Base-by-base conservation (phyloP, 176 grass and related monocot species). In the Musa beccarii region DNA sequence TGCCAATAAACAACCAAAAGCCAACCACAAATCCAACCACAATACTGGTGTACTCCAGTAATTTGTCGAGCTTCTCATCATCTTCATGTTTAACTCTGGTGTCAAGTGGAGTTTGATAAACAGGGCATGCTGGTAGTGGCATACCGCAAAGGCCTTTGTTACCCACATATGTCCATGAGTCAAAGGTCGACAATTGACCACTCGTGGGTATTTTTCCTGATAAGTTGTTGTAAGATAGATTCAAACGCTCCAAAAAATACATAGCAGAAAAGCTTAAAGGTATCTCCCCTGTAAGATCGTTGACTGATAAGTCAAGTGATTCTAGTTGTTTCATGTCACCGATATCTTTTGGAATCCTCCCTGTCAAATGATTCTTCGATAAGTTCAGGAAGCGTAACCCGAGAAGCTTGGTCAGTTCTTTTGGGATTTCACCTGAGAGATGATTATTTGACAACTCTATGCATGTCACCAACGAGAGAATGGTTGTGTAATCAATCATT, bases 221-320 rank as follows among this genome's bases (percentile, higher is more conserved):
- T 11, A 77, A 62, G 12, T 52, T 26, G 23, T 77, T 77, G n/a
- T 77, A 19, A 8, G 74, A 76, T 10, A 76, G 61, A 51, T 76
- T 76, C 74, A 76, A 52, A 28, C 23, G 10, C 2, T n/a, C 52
- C 14, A 64, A 15, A 20, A 50, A 77, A 65, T 59, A 8, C 23
- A 76, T 9, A 43, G 56, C 19, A 49, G 75, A 76, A 2, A 76
- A 14, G 59, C 59, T 65, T 0, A 16, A 25, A 64, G 75, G 75
- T 23, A 76, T 76, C 11, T 51, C 26, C 23, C 59, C 75, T 11
- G 3, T 51, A 2, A 76, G 59, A 52, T 52, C 24, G 59, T 76
- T 76, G 2, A 49, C 23, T 9, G 75, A 76, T 23, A 76, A 49
- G 43, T 76, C 75, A 23, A 76, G 49, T 2, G 75, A 76, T 20